Evolutionary conservation across 1,284 basidiomycete species (phyloP).

Genomic region (Mycosarcoma maydis): DNA sequence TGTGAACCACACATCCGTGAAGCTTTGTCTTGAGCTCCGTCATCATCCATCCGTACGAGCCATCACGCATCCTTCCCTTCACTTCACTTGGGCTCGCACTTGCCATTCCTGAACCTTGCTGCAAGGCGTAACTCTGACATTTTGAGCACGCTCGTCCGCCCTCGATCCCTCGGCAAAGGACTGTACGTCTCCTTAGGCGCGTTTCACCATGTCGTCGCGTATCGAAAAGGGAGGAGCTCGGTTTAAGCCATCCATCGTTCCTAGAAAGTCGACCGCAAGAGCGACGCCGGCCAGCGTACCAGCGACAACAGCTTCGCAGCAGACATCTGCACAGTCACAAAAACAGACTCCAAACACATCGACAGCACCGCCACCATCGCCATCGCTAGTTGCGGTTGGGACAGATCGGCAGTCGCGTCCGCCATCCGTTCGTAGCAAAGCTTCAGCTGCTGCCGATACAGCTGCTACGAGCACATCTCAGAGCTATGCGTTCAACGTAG

Average conservation of each 20-base stretch:
- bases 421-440: slow-evolving; percentile 26
- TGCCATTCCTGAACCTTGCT: too few species aligned
- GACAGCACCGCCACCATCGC: slow-evolving; percentile 16
- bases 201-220: slow-evolving; percentile 39
- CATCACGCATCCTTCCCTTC: too few species aligned
- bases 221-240: slow-evolving; percentile 52
- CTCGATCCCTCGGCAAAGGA: too few species aligned
- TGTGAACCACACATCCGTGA: too few species aligned
- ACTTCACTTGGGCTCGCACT: too few species aligned
- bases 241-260: slow-evolving; percentile 51
- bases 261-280: slow-evolving; percentile 23
- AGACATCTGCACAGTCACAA: slow-evolving; percentile 8
- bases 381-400: slow-evolving; percentile 12
- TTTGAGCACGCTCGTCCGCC: too few species aligned
- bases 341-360: slow-evolving; percentile 4
- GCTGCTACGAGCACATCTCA: slow-evolving; percentile 9
- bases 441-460: slow-evolving; percentile 1
- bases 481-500: slow-evolving; percentile 43
- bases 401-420: slow-evolving; percentile 15
- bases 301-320: slow-evolving; percentile 3
- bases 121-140: too few species aligned
- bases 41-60: slow-evolving; percentile 12
- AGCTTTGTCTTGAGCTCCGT: too few species aligned
- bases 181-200: not conserved
- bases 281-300: slow-evolving; percentile 1